Conservation (phyloP, 1,139 yeast genomes). For the Suhomyces bribrorum region DNA sequence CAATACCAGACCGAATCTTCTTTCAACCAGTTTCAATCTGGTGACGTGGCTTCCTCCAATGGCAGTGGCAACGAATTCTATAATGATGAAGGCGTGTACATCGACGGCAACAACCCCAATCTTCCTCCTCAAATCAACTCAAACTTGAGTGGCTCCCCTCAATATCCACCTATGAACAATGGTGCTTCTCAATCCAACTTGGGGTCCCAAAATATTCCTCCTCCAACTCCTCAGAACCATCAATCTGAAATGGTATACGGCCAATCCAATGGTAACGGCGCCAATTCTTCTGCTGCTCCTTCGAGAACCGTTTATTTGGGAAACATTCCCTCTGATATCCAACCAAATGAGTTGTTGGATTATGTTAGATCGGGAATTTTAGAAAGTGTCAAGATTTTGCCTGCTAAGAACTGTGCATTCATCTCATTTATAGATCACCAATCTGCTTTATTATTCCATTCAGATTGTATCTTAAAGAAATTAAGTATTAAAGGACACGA, state of each 20-base stretch:
- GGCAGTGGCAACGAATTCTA: conserved; percentile 26
- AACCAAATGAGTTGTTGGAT: conserved; percentile 80
- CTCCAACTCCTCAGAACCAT: conserved; percentile 9
- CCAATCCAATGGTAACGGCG: conserved; percentile 14
- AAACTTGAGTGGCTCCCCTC: conserved; percentile 7
- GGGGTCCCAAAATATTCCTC: conserved; percentile 5
- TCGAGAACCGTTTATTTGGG: conserved; percentile 90
- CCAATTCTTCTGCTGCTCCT: conserved; percentile 48
- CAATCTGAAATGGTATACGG: conserved; percentile 12
- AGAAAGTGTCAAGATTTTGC: conserved; percentile 66
- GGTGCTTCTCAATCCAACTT: conserved; percentile 6
- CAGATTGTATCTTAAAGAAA: conserved; percentile 61
- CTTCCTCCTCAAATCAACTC: conserved; percentile 5
- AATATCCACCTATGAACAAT: conserved; percentile 6
- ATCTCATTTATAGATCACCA: conserved; percentile 63
- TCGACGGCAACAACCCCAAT: conserved; percentile 15
- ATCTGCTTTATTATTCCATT: conserved; percentile 60
- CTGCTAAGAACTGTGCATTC: conserved; percentile 61
- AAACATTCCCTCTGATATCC: conserved; percentile 78
- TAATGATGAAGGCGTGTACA: conserved; percentile 25
- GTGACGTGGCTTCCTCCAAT: conserved; percentile 17
- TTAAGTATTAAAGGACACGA: conserved; percentile 58
- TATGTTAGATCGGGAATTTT: conserved; percentile 91
- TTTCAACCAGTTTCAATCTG: conserved; percentile 11
- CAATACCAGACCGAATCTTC: conserved; percentile 17